These are phyloP conservation scores for Yamadazyma dendronema DNA, from an alignment of 1,139 yeast species.

Conservation along the genomic window DNA sequence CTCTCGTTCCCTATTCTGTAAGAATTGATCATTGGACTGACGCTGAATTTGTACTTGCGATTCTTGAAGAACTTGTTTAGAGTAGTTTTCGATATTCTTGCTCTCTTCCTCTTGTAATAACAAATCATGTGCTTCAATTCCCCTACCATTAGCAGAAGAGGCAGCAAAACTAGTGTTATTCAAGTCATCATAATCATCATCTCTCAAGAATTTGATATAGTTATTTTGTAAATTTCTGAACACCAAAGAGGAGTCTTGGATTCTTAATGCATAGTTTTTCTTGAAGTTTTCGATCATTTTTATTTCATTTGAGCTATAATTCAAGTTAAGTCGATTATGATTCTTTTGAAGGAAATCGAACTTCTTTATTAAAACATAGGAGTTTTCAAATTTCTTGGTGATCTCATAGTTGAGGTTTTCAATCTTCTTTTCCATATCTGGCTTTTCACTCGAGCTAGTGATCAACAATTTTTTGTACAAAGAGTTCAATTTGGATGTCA, in stretches of 20 bases:
- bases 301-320: conserved; percentile 49
- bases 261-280: conserved; percentile 78
- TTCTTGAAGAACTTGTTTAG: conserved; percentile 41
- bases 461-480: conserved; percentile 79
- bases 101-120: conserved; percentile 33
- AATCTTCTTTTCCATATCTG: conserved; percentile 61
- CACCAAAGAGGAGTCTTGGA: conserved; percentile 72
- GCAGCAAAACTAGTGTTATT: conserved; percentile 10
- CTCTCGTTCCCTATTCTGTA: conserved; percentile 81
- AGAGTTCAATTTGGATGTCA: conserved; percentile 58
- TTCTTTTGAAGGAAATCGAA: conserved; percentile 52
- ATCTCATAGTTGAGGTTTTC: conserved; percentile 74
- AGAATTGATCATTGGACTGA: conserved; percentile 15
- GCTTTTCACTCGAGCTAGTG: conserved; percentile 81
- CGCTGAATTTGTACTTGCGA: conserved; percentile 38
- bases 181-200: conserved; percentile 57
- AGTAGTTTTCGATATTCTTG: conserved; percentile 42
- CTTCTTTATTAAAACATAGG: conserved; percentile 72
- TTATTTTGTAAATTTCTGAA: conserved; percentile 87
- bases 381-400: conserved; percentile 70
- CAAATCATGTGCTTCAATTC: conserved; percentile 2
- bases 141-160: conserved; percentile 19
- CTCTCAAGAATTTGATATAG: conserved; percentile 72
- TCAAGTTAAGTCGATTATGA: conserved; percentile 30
- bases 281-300: conserved; percentile 76